A percentile compares a stretch with the other conserved stretches of the same genome.
Evolutionary conservation across 2,329 filamentous ascomycete genomes (phyloP).

Genomic region (Colletotrichum nymphaeae): DNA sequence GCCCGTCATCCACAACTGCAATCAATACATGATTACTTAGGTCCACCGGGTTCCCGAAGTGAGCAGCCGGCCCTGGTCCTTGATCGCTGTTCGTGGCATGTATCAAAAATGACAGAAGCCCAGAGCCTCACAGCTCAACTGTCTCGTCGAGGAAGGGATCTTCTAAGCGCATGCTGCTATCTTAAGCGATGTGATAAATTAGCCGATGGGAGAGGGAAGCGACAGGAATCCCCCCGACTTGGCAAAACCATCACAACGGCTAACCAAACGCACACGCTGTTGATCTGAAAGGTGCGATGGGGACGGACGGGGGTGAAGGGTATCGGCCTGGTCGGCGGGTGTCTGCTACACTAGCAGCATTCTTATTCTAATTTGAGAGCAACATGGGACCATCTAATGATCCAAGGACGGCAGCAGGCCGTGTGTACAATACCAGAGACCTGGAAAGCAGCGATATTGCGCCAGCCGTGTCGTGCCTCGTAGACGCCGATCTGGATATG

Average conservation of each 20-base stretch:
- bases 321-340: not conserved
- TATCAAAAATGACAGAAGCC: not conserved
- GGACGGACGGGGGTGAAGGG: not conserved
- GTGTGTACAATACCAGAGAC: not conserved
- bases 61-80: not conserved
- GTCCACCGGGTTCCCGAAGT: not conserved
- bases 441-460: not conserved
- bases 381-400: slow-evolving; percentile 2
- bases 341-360: slow-evolving; percentile 24
- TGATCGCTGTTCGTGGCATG: not conserved
- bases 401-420: not conserved
- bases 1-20: not conserved
- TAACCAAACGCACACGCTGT: not conserved
- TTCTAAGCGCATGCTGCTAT: slow-evolving; percentile 15
- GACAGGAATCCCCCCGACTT: slow-evolving; percentile 21
- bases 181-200: slow-evolving; percentile 22
- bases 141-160: not conserved
- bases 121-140: slow-evolving; percentile 7
- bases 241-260: not conserved
- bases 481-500: slow-evolving; percentile 31
- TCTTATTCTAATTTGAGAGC: slow-evolving; percentile 26
- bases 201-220: slow-evolving; percentile 19
- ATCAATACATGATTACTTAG: not conserved
- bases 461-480: slow-evolving; percentile 5
- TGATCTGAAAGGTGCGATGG: not conserved